Evolutionary conservation across 306 rosid species (phyloP), one percentile per base, ranked within the genome.

Genomic region (Pueraria montana): DNA sequence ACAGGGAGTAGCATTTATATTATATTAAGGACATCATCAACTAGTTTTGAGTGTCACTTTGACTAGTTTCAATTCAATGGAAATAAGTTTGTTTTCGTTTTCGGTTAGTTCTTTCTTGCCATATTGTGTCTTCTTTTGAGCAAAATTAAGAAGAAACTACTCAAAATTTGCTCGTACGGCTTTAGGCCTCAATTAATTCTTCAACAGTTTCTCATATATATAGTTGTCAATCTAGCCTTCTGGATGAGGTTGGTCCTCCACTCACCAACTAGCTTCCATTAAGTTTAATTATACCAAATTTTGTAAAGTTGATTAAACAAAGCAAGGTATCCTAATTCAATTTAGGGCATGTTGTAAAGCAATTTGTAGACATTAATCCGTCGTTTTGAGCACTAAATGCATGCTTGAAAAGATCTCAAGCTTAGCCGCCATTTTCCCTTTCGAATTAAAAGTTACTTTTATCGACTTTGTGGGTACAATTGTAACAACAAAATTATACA

Each of bases 1-100:
- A 84, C 87, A 66, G 10, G 16, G 48, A 72, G 59, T 11, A 84
- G 64, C 87, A 79, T 78, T 78, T 78, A 73, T 77, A 21, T 30
- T 34, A 43, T n/a, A 63, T 49, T 38, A 40, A 53, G 61, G 40
- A 64, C 49, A 76, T 46, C 52, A 42, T 58, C 79, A 32, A 69
- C 65, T 11, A 20, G 73, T 34, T 58, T 68, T 58, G 82, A 76
- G 74, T 77, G 68, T 70, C 65, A 21, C 16, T 40, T 77, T 83
- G 74, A 69, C 75, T 45, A 24, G 36, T 83, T 83, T 62, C 79
- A 49, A 34, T 83, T 77, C 32, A 62, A 48, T 61, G 59, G 34
- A 73, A 67, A 65, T 65, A 17, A 63, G 13, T 42, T 55, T 63
- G 10, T 27, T 55, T 45, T 61, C 17, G 61, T 53, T 56, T 58